These are phyloP conservation scores for Amaranthus palmeri DNA, from an alignment of 148 eudicot genomes.

Conservation along the genomic window DNA sequence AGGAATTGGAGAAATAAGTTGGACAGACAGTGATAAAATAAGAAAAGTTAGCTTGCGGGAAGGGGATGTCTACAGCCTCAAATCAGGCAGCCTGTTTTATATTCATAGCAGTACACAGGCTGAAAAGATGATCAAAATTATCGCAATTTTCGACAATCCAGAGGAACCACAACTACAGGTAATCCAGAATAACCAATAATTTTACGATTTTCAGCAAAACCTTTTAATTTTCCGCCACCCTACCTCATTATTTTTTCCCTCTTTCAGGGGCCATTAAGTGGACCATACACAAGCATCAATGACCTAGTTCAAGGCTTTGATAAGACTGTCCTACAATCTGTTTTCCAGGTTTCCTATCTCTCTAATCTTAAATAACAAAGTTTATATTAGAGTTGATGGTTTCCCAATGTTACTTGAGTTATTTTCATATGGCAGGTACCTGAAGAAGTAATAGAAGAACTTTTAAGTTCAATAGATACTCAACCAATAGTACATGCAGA, in stretches of 20 bases:
- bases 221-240: background rate
- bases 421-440: slow-evolving; percentile 38
- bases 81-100: slow-evolving; percentile 52
- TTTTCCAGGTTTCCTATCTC: slow-evolving; percentile 47
- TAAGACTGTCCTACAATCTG: slow-evolving; percentile 53
- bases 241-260: background rate
- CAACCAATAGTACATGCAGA: slow-evolving; percentile 54
- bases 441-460: slow-evolving; percentile 50
- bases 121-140: slow-evolving; percentile 42
- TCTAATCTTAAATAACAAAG: no score
- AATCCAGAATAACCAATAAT: background rate
- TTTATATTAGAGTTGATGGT: no score
- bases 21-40: slow-evolving; percentile 38
- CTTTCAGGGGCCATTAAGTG: slow-evolving; percentile 37
- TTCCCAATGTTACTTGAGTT: background rate
- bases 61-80: slow-evolving; percentile 59
- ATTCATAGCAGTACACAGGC: slow-evolving; percentile 47
- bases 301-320: slow-evolving; percentile 75
- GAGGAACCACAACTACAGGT: slow-evolving; percentile 32
- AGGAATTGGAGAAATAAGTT: slow-evolving; percentile 75
- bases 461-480: slow-evolving; percentile 33
- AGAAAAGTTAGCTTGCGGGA: slow-evolving; percentile 18
- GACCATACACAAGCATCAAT: slow-evolving; percentile 55
- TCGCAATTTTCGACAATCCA: slow-evolving; percentile 51
- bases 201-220: no score